Percentiles rank a stretch among this genome's conserved stretches.
Conservation (phyloP, 306 rosid species). For the Abrus precatorius region DNA sequence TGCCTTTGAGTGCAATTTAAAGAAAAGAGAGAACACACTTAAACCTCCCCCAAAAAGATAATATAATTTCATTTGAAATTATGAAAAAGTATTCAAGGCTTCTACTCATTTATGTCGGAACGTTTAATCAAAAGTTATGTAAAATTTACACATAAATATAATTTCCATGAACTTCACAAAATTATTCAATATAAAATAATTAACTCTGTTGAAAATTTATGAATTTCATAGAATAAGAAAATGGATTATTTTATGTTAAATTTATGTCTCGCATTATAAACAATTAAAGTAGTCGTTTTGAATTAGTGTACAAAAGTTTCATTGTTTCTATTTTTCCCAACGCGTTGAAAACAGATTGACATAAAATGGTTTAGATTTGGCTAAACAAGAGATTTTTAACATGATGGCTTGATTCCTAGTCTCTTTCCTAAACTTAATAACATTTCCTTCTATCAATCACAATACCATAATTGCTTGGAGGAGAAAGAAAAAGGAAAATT, state of each 20-base stretch:
- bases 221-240: not conserved
- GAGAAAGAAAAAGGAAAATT: not conserved
- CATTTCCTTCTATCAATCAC: not conserved
- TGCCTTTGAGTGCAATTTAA: slow-evolving; percentile 41
- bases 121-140: not conserved
- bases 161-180: not conserved
- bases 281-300: slow-evolving; percentile 13
- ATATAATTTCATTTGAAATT: too few species aligned
- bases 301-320: not conserved
- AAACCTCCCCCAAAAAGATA: too few species aligned
- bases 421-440: not conserved
- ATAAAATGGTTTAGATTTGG: not conserved
- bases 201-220: not conserved
- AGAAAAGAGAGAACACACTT: slow-evolving; percentile 22
- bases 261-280: not conserved
- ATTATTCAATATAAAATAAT: not conserved
- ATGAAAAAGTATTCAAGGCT: slow-evolving; percentile 10
- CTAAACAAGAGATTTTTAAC: too few species aligned
- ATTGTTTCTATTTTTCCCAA: not conserved
- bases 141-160: not conserved
- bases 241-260: not conserved
- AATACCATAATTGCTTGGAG: not conserved
- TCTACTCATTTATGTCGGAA: slow-evolving; percentile 4
- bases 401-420: not conserved
- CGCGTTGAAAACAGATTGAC: too few species aligned